Percentiles rank a stretch among this genome's conserved stretches.
These are phyloP conservation scores for Detonula confervacea DNA, from an alignment of 352 stramenopile species.

Conservation along the genomic window DNA sequence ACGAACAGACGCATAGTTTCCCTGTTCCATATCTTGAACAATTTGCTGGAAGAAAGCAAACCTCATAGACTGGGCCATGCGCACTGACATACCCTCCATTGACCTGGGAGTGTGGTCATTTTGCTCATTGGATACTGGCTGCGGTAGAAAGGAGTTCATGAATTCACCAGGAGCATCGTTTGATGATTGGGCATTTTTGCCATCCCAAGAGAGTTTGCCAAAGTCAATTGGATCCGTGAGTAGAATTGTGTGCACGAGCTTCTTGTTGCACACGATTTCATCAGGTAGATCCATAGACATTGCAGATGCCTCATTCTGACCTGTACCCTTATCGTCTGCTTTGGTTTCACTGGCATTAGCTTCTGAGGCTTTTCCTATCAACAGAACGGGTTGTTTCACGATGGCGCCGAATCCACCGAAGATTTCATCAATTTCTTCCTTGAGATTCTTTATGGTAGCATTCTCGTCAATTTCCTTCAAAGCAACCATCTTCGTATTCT, in stretches of 20 bases:
- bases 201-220: slow-evolving; percentile 52
- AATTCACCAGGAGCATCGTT: slow-evolving; percentile 42
- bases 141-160: slow-evolving; percentile 32
- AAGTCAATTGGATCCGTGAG: slow-evolving; percentile 53
- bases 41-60: slow-evolving; percentile 37
- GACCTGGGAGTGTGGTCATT: not conserved
- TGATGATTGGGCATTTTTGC: slow-evolving; percentile 3
- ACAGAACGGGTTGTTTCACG: not conserved
- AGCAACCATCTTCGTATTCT: slow-evolving; percentile 39
- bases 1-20: slow-evolving; percentile 30
- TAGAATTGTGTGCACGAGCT: slow-evolving; percentile 38
- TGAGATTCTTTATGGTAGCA: slow-evolving; percentile 24
- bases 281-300: slow-evolving; percentile 11
- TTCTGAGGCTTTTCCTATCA: not conserved
- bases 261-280: slow-evolving; percentile 30
- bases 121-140: slow-evolving; percentile 5
- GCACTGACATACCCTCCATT: slow-evolving; percentile 8
- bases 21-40: slow-evolving; percentile 29
- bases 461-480: slow-evolving; percentile 31
- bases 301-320: not conserved
- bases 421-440: slow-evolving; percentile 53
- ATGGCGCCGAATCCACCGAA: not conserved
- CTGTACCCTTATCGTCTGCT: not conserved
- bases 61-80: slow-evolving; percentile 43
- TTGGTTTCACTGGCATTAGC: not conserved